A percentile compares a stretch with the other conserved stretches of the same genome.
Conservation (phyloP, 2,329 filamentous ascomycete species). For the Talaromyces sp. region DNA sequence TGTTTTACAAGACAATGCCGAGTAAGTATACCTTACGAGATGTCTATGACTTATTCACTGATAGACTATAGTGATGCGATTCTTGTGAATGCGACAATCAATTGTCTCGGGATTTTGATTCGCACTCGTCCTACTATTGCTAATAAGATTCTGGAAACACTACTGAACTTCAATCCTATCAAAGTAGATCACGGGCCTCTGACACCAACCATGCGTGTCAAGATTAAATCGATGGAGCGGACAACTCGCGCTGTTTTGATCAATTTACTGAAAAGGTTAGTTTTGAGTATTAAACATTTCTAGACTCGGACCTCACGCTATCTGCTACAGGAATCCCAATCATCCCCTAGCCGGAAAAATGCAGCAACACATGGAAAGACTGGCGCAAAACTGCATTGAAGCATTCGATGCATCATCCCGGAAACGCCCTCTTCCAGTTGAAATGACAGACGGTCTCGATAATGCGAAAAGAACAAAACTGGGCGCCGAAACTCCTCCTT, state of each 20-base stretch:
- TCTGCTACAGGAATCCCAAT: conserved; percentile 62
- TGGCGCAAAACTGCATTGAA: conserved; percentile 72
- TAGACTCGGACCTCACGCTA: conserved; percentile 19
- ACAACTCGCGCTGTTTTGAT: conserved; percentile 79
- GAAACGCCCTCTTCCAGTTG: conserved; percentile 68
- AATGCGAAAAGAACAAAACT: conserved; percentile 75
- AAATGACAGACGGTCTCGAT: conserved; percentile 68
- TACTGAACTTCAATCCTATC: conserved; percentile 88
- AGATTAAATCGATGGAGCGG: conserved; percentile 90
- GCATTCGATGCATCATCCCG: conserved; percentile 69
- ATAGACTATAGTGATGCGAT: conserved; percentile 65
- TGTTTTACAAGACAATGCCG: conserved; percentile 79
- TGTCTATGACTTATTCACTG: background rate
- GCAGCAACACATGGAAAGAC: conserved; percentile 78
- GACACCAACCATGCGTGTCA: conserved; percentile 72
- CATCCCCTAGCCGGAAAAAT: conserved; percentile 71
- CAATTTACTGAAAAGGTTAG: conserved; percentile 73
- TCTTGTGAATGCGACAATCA: conserved; percentile 84
- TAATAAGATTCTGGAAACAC: conserved; percentile 76
- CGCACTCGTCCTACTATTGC: conserved; percentile 74
- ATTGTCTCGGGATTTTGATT: conserved; percentile 76
- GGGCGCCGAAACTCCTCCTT: conserved; percentile 46
- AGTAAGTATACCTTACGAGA: conserved; percentile 47
- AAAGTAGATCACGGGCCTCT: conserved; percentile 71
- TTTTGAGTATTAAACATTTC: background rate